These are phyloP conservation scores for Cryphonectria parasitica DNA, from an alignment of 2,329 filamentous ascomycete genomes.

Conservation along the genomic window DNA sequence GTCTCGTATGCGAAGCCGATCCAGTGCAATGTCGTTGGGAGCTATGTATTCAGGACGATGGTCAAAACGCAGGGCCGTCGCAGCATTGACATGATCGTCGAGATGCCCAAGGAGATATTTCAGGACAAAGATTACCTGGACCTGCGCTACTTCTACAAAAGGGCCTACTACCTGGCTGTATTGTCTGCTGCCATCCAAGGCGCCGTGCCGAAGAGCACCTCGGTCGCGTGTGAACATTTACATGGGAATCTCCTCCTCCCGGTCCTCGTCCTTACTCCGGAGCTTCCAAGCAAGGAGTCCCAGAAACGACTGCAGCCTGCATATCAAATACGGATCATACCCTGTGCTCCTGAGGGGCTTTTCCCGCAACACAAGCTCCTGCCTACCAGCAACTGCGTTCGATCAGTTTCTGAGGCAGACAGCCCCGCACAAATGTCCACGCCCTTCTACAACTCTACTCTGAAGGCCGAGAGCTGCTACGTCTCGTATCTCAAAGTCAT, in stretches of 20 bases:
- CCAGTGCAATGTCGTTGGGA: constrained; percentile 85
- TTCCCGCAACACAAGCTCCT: constrained; percentile 75
- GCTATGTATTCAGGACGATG: constrained; percentile 78
- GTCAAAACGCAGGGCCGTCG: constrained; percentile 63
- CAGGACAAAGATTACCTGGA: constrained; percentile 95
- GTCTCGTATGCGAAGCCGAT: constrained; percentile 76
- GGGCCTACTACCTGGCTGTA: constrained; percentile 88
- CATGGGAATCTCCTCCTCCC: constrained; percentile 80
- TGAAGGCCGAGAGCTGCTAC: constrained; percentile 77
- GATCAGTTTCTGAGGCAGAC: constrained; percentile 53
- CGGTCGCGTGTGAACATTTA: constrained; percentile 66
- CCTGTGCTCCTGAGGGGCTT: constrained; percentile 68
- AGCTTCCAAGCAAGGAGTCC: constrained; percentile 32
- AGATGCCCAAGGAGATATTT: constrained; percentile 79
- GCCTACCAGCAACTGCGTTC: constrained; percentile 71
- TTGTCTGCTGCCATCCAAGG: constrained; percentile 72
- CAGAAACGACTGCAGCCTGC: constrained; percentile 37
- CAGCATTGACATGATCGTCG: constrained; percentile 80
- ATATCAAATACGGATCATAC: constrained; percentile 75
- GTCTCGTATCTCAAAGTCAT: constrained; percentile 76
- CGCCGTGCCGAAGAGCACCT: constrained; percentile 55
- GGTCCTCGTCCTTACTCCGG: constrained; percentile 52
- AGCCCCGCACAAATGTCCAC: constrained; percentile 53
- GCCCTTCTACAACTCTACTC: constrained; percentile 85
- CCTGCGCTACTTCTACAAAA: constrained; percentile 91